A percentile compares a stretch with the other conserved stretches of the same genome.
Conservation (phyloP, 169 alveolate genomes). For the Cardiosporidium cionae region DNA sequence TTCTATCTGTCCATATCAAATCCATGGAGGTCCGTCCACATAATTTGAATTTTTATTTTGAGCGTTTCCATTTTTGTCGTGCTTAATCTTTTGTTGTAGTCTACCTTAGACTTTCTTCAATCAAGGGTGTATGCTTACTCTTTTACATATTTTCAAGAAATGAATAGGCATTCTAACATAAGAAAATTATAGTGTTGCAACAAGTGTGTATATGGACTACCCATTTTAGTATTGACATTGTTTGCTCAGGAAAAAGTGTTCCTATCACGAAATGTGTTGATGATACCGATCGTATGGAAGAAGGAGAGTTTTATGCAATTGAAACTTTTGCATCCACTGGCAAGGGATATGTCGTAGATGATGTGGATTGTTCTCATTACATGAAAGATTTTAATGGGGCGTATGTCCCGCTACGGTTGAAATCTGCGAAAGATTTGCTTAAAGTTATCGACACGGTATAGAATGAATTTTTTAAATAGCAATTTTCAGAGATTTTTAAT, state of each 20-base stretch:
- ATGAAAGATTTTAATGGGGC: conserved; percentile 89
- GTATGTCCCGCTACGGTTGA: conserved; percentile 75
- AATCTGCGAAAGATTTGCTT: conserved; percentile 83
- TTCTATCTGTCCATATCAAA: conserved; percentile 88
- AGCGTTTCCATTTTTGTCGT: not conserved
- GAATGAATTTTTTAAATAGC: not conserved
- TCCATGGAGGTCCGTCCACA: conserved; percentile 83
- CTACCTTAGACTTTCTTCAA: not conserved
- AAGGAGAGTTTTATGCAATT: conserved; percentile 98
- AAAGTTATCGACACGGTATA: conserved; percentile 71
- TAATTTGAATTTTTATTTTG: not conserved
- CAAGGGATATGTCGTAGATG: conserved; percentile 79
- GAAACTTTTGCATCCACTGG: conserved; percentile 99
- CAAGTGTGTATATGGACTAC: too few species aligned
- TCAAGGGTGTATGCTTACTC: not conserved
- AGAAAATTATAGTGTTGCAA: too few species aligned
- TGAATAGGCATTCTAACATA: too few species aligned
- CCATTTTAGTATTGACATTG: too few species aligned
- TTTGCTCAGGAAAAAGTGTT: conserved; percentile 84
- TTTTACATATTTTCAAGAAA: too few species aligned
- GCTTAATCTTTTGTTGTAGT: not conserved
- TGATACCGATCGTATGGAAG: conserved; percentile 88
- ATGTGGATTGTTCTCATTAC: conserved; percentile 88
- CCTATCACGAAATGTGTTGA: conserved; percentile 76
- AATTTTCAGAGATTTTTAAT: too few species aligned